Evolutionary conservation across 331 rosid species (phyloP).

Genomic region (Spiraea crenata): DNA sequence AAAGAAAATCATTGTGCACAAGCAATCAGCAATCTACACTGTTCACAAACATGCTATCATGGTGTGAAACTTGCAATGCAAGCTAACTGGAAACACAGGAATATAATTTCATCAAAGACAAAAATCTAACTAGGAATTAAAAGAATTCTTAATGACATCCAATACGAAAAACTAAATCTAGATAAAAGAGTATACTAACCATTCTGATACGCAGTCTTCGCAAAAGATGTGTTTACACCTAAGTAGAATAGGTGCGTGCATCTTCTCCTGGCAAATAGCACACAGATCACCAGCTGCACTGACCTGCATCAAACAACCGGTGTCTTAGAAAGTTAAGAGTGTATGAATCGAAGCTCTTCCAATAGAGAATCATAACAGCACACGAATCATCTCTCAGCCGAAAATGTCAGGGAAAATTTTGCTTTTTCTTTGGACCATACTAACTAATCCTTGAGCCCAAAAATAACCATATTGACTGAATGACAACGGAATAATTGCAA

Average conservation of each 20-base stretch:
- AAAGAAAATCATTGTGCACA: background rate
- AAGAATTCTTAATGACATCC: background rate
- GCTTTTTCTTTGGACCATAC: too few species aligned
- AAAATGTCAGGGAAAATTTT: too few species aligned
- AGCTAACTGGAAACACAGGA: background rate
- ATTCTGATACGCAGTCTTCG: conserved; percentile 96
- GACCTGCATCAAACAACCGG: conserved; percentile 60
- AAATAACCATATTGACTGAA: background rate
- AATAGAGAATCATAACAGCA: background rate
- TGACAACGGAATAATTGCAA: too few species aligned
- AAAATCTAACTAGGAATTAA: background rate
- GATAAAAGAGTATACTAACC: conserved; percentile 43
- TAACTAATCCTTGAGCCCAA: background rate
- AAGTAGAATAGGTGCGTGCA: conserved; percentile 89
- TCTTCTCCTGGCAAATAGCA: conserved; percentile 99
- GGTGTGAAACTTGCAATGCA: background rate
- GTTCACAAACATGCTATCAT: conserved; percentile 1
- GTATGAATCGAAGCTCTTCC: background rate
- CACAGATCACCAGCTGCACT: conserved; percentile 89
- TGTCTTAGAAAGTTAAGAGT: conserved; percentile 5
- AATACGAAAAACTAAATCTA: background rate
- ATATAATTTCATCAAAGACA: background rate
- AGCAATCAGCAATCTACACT: background rate
- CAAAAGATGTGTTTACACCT: conserved; percentile 97
- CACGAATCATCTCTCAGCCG: too few species aligned